Evolutionary conservation across 139 green algal genomes (phyloP).

Genomic region (Nannochloris sp.): DNA sequence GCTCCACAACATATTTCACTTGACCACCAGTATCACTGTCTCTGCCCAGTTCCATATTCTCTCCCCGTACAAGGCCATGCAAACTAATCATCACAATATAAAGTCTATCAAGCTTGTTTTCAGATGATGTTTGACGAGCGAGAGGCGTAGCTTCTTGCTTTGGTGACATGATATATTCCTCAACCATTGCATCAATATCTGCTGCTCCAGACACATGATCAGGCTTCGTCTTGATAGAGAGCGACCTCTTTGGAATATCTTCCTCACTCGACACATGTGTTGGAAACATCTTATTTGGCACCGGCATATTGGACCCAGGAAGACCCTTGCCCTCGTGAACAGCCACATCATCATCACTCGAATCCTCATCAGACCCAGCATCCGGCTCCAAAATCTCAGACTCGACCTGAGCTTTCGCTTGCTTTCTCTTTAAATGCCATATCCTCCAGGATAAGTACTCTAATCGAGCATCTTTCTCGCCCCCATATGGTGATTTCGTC

Average conservation of each 20-base stretch:
- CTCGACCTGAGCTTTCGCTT: conserved; percentile 14
- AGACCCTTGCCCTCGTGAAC: conserved; percentile 11
- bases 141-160: conserved; percentile 10
- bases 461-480: conserved; percentile 61
- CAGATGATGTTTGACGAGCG: not conserved
- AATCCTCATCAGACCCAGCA: conserved; percentile 3
- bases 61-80: conserved; percentile 82
- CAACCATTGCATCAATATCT: conserved; percentile 17
- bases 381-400: not conserved
- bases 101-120: conserved; percentile 35
- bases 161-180: conserved; percentile 18
- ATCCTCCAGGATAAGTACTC: conserved; percentile 79
- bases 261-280: not conserved
- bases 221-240: not conserved
- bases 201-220: not conserved
- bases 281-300: not conserved
- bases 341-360: conserved; percentile 2
- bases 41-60: conserved; percentile 85
- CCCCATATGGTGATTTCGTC: conserved; percentile 19
- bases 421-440: conserved; percentile 71
- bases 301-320: not conserved
- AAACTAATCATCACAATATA: conserved; percentile 81
- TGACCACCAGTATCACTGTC: conserved; percentile 89
- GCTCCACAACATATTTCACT: conserved; percentile 90
- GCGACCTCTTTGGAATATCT: not conserved